These are phyloP conservation scores for Sarcocystis neurona DNA, from an alignment of 169 alveolate species.

Conservation along the genomic window DNA sequence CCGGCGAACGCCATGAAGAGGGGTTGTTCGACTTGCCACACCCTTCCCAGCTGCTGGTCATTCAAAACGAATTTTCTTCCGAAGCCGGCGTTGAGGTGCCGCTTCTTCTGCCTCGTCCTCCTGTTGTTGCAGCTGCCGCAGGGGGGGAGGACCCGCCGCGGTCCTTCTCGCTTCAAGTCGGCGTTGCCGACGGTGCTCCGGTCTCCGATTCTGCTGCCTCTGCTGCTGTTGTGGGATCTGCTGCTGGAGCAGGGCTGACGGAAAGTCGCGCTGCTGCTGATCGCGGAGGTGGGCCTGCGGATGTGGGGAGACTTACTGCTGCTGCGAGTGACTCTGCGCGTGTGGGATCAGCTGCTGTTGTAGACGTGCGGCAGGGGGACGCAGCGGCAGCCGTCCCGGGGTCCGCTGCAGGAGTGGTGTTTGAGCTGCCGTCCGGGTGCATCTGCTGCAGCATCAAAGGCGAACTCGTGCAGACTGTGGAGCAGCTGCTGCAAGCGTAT, in stretches of 20 bases:
- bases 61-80: slow-evolving; percentile 77
- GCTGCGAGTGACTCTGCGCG: too few relatives aligned
- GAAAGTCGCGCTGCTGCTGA: too few relatives aligned
- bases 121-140: too few relatives aligned
- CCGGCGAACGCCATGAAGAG: too few relatives aligned
- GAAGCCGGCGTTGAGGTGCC: slow-evolving; percentile 86
- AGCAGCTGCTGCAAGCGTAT: slow-evolving; percentile 69
- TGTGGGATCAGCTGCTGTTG: too few relatives aligned
- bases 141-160: too few relatives aligned
- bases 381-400: not conserved
- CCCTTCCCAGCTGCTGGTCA: slow-evolving; percentile 65
- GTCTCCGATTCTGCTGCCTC: too few relatives aligned
- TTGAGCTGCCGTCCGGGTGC: slow-evolving; percentile 86
- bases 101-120: slow-evolving; percentile 26
- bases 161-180: too few relatives aligned
- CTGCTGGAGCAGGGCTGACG: not conserved
- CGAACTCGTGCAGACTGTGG: slow-evolving; percentile 77
- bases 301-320: too few relatives aligned
- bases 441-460: slow-evolving; percentile 84
- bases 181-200: too few relatives aligned
- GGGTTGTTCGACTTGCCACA: slow-evolving; percentile 9
- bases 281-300: too few relatives aligned
- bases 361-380: too few relatives aligned
- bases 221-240: not conserved
- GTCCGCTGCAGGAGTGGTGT: slow-evolving; percentile 1